phyloP scores from a whole-genome alignment of 768 basidiomycete species.

The Suillus subalutaceus region DNA sequence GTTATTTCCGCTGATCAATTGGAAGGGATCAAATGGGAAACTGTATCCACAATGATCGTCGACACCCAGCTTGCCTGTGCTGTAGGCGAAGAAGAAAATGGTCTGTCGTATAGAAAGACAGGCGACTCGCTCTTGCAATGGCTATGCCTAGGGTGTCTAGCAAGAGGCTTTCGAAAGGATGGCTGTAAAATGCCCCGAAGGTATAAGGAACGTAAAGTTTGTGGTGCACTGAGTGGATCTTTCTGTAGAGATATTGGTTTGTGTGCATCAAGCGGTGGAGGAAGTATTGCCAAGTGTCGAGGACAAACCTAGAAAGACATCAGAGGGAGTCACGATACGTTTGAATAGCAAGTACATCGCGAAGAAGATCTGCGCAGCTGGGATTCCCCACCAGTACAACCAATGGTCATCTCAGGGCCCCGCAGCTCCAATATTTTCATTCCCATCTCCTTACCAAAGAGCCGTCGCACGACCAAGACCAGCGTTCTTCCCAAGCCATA shows the following conservation, averaged over 20 bases:
- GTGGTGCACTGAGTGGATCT: slow-evolving; percentile 94
- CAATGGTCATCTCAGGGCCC: slow-evolving; percentile 56
- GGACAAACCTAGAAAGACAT: slow-evolving; percentile 64
- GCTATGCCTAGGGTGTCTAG: slow-evolving; percentile 83
- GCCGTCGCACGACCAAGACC: slow-evolving; percentile 37
- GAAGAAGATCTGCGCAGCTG: slow-evolving; percentile 66
- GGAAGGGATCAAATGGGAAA: slow-evolving; percentile 90
- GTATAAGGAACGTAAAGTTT: slow-evolving; percentile 96
- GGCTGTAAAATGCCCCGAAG: slow-evolving; percentile 96
- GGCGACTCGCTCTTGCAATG: slow-evolving; percentile 70
- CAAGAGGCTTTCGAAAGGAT: slow-evolving; percentile 91
- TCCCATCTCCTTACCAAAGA: slow-evolving; percentile 46
- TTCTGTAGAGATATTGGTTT: slow-evolving; percentile 88
- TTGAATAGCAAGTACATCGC: slow-evolving; percentile 72
- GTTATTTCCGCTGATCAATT: slow-evolving; percentile 83
- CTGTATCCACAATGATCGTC: slow-evolving; percentile 95
- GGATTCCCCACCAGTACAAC: slow-evolving; percentile 94
- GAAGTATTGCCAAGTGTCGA: slow-evolving; percentile 99
- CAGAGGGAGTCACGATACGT: slow-evolving; percentile 6
- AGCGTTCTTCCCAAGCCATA: slow-evolving; percentile 44
- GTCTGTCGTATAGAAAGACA: slow-evolving; percentile 82
- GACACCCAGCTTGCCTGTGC: slow-evolving; percentile 89
- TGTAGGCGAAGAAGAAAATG: slow-evolving; percentile 77
- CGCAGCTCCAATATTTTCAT: slow-evolving; percentile 36
- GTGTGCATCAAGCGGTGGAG: slow-evolving; percentile 92